Evolutionary conservation across 768 basidiomycete genomes (phyloP).

Genomic region (Hebeloma cylindrosporum): DNA sequence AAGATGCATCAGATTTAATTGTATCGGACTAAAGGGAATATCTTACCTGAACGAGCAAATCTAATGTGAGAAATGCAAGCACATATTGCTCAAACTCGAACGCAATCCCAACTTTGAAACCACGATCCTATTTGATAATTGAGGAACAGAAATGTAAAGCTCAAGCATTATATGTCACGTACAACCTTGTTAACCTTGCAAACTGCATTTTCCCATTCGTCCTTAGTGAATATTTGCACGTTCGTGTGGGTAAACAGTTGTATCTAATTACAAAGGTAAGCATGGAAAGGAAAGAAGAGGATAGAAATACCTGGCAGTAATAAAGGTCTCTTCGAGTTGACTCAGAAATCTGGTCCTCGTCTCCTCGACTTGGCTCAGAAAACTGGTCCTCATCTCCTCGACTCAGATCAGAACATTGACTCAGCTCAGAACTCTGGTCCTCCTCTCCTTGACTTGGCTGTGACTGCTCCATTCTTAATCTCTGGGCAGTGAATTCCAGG

Average conservation of each 20-base stretch:
- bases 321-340: too few relatives aligned
- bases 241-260: conserved; percentile 9
- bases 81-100: conserved; percentile 8
- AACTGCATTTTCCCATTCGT: conserved; percentile 6
- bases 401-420: conserved; percentile 1
- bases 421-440: not conserved
- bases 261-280: too few relatives aligned
- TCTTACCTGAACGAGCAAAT: conserved; percentile 8
- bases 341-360: too few relatives aligned
- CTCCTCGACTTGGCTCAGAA: too few relatives aligned
- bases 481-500: not conserved
- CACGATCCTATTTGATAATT: conserved; percentile 6
- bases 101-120: conserved; percentile 11
- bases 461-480: too few relatives aligned
- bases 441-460: too few relatives aligned
- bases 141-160: not conserved
- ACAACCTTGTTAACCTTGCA: conserved; percentile 8
- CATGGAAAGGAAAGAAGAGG: too few relatives aligned
- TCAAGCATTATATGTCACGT: not conserved
- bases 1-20: too few relatives aligned
- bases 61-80: conserved; percentile 8
- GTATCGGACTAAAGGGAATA: not conserved
- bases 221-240: conserved; percentile 9
- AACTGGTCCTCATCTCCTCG: too few relatives aligned
- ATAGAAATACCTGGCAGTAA: too few relatives aligned